phyloP scores from a whole-genome alignment of 2,329 filamentous ascomycete genomes.

The Moelleriella libera region DNA sequence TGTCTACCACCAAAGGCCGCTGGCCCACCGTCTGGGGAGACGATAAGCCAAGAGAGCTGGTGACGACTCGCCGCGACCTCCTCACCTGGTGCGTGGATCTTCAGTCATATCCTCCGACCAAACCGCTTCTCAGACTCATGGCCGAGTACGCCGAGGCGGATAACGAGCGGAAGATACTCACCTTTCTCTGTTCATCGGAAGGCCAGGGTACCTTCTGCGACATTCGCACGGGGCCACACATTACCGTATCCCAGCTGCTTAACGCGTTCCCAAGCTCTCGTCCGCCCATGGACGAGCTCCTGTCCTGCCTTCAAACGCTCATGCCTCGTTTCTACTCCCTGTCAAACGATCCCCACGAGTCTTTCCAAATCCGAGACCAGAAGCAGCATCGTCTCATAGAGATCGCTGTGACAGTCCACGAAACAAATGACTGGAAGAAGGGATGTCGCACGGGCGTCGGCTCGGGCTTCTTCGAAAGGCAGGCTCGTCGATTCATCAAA shows the following conservation, averaged over 20 bases:
- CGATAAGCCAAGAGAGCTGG: conserved; percentile 68
- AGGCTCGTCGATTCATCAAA: conserved; percentile 59
- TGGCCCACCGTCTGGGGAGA: conserved; percentile 99
- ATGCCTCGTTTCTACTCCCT: conserved; percentile 99
- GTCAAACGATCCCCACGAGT: conserved; percentile 84
- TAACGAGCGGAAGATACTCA: conserved; percentile 78
- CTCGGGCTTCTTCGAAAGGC: conserved; percentile 83
- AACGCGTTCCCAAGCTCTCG: conserved; percentile 84
- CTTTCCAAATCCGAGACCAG: conserved; percentile 51
- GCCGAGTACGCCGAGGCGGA: conserved; percentile 70
- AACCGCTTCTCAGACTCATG: conserved; percentile 69
- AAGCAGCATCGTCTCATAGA: conserved; percentile 73
- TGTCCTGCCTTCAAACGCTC: conserved; percentile 68
- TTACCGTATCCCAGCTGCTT: conserved; percentile 75
- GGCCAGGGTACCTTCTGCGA: conserved; percentile 91
- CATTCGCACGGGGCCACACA: conserved; percentile 75
- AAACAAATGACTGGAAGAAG: conserved; percentile 63
- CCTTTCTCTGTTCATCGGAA: conserved; percentile 76
- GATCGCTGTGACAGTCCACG: conserved; percentile 92
- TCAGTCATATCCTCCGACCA: conserved; percentile 83
- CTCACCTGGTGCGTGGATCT: conserved; percentile 92
- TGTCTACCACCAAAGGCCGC: conserved; percentile 67
- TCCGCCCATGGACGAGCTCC: conserved; percentile 69
- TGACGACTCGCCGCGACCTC: conserved; percentile 82
- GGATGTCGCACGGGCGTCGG: conserved; percentile 70